Percentiles rank a stretch among this genome's conserved stretches.
phyloP scores from a whole-genome alignment of 177 flowering plant species.

The Vitis hybrid region DNA sequence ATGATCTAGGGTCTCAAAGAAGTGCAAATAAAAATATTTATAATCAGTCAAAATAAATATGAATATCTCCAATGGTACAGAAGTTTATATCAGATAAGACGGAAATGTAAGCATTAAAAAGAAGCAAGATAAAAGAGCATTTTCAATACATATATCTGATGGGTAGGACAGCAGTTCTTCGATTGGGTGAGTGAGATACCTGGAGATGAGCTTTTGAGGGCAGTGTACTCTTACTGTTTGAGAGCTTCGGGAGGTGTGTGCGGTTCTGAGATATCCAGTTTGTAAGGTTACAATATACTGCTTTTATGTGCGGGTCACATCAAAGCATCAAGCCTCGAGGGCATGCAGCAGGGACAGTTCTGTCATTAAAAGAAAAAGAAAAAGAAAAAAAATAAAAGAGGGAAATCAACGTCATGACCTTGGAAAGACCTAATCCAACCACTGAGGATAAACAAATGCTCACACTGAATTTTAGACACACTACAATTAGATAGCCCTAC shows the following conservation, averaged over 20 bases:
- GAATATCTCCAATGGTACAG: too few species aligned
- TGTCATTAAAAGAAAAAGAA: neutral
- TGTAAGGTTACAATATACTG: neutral
- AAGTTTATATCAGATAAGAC: too few species aligned
- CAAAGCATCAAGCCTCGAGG: neutral
- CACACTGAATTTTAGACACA: neutral
- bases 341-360: neutral
- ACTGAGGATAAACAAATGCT: slow-evolving; percentile 9
- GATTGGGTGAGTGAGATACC: neutral
- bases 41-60: too few species aligned
- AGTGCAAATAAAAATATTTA: too few species aligned
- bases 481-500: too few species aligned
- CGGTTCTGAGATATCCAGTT: neutral
- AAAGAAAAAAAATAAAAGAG: neutral
- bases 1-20: too few species aligned
- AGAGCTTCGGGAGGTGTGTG: neutral
- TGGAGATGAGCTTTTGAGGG: neutral
- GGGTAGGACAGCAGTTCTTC: neutral
- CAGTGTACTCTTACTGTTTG: slow-evolving; percentile 9
- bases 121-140: neutral
- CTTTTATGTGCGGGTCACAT: slow-evolving; percentile 6
- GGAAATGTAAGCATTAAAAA: neutral
- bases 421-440: slow-evolving; percentile 19
- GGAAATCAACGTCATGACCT: slow-evolving; percentile 5
- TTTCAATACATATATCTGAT: neutral